Evolutionary conservation across 441 rosid species (phyloP), one percentile per base, ranked within the genome.

Genomic region (Brassica hybrid): DNA sequence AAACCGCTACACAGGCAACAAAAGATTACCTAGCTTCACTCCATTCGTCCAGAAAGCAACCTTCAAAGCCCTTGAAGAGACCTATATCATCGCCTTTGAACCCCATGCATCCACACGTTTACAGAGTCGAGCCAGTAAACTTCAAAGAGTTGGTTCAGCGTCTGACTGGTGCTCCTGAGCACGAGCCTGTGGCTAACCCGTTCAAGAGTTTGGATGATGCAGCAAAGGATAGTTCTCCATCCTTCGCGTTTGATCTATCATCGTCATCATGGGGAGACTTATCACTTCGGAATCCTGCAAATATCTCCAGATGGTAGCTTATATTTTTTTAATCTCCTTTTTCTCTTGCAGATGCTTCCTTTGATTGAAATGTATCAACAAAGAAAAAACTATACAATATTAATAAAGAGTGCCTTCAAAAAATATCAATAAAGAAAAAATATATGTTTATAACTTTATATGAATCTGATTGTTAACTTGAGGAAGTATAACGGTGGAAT

Each of bases 121-220:
- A 89, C 88, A 80, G 66, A 73, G 98, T 94, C 6, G 90, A 92
- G 32, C 85, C 92, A 18, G 45, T 81, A 0, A 80, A 94, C 83
- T 94, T 94, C 86, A 78, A 86, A 78, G 91, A 87, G 30, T 86
- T 91, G 81, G 98, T 94, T 72, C 97, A 92, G 82, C 72, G 81
- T 83, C 91, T 94, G 23, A 94, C 98, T 0, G 96, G 91, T 23
- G 81, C 88, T 17, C 79, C 88, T 4, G 79, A 73, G 21, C 61
- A 27, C 4, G 76, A 64, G 23, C 23, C 5, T 41, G 65, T 25
- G 61, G 3, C 78, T 73, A 54, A 74, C 57, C 71, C 67, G 67
- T n/a, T 67, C 18, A 50, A 25, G 65, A 67, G 17, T 48, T 67
- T 23, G 36, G 18, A 50, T 60, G 74, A 72, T 50, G 34, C 38